Evolutionary conservation across 768 basidiomycete genomes (phyloP).

Genomic region (Lentinula guzmanii): DNA sequence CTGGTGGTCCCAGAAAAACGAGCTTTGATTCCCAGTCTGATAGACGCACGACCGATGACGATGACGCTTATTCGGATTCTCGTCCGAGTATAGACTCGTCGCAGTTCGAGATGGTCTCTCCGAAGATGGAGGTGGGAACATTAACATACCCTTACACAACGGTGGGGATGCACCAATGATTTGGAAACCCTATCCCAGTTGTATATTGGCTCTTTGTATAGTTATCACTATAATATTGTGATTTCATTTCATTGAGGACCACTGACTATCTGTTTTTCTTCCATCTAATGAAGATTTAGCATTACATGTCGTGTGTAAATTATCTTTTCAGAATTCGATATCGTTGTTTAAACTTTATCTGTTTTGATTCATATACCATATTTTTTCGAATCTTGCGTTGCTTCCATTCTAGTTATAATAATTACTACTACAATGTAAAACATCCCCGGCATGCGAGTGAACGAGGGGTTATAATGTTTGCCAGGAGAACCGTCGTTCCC

Average conservation of each 20-base stretch:
- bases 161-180: not conserved
- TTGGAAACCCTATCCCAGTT: too few species aligned
- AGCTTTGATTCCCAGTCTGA: slow-evolving; percentile 28
- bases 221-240: not conserved
- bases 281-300: not conserved
- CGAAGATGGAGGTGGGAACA: slow-evolving; percentile 34
- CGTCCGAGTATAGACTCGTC: slow-evolving; percentile 55
- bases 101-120: slow-evolving; percentile 62
- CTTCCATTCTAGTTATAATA: not conserved
- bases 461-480: not conserved
- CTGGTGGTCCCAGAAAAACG: not conserved
- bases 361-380: not conserved
- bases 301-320: not conserved
- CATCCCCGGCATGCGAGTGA: not conserved
- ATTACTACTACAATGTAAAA: not conserved
- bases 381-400: not conserved
- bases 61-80: slow-evolving; percentile 23
- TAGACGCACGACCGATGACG: slow-evolving; percentile 28
- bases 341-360: not conserved
- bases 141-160: slow-evolving; percentile 48
- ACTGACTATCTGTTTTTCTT: too few species aligned
- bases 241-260: not conserved
- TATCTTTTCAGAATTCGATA: not conserved
- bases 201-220: too few species aligned
- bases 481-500: not conserved